Evolutionary conservation across 768 basidiomycete genomes (phyloP).

Genomic region (Gymnopilus junonius): DNA sequence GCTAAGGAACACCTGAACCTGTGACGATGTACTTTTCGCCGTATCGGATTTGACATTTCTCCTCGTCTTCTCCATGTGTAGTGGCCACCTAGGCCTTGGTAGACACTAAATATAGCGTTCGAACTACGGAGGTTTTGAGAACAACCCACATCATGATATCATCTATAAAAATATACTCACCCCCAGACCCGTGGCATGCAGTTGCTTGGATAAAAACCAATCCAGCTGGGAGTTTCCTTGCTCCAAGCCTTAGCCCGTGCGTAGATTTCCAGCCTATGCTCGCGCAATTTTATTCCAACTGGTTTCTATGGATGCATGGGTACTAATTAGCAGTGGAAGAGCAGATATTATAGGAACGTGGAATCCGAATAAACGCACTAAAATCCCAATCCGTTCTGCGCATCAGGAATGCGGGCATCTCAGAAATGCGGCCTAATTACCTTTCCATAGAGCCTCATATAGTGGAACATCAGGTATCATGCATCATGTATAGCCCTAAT

Average conservation of each 20-base stretch:
- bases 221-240: no score
- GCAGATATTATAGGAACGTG: neutral
- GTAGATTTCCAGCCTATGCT: neutral
- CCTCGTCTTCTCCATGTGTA: no score
- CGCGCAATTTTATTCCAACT: neutral
- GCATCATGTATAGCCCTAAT: no score
- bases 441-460: no score
- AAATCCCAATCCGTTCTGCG: neutral
- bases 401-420: neutral
- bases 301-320: neutral
- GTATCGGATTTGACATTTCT: neutral
- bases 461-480: no score
- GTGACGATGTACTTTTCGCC: neutral
- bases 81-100: no score
- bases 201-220: neutral
- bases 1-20: neutral
- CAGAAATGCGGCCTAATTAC: no score
- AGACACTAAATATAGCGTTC: neutral
- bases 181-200: no score
- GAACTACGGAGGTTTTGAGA: no score
- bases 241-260: neutral
- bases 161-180: no score
- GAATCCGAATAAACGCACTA: neutral
- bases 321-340: neutral
- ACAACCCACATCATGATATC: no score